Percentiles rank a stretch among this genome's conserved stretches.
Evolutionary conservation across 2,329 filamentous ascomycete species (phyloP).

Genomic region (Ophiocordyceps camponoti-floridani): DNA sequence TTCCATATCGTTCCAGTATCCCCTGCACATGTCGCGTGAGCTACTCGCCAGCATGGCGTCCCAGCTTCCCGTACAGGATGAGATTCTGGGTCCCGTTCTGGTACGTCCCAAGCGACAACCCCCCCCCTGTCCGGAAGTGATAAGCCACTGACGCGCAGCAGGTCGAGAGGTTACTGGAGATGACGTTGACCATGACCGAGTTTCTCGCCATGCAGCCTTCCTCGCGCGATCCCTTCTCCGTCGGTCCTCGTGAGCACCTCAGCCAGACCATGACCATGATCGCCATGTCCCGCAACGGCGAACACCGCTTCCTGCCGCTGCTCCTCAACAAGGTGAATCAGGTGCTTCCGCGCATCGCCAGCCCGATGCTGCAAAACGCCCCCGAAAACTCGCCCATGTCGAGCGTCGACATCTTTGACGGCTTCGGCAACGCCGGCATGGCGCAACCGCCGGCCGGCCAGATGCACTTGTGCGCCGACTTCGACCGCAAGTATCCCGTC

Average conservation of each 20-base stretch:
- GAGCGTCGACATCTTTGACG: conserved; percentile 46
- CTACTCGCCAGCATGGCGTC: conserved; percentile 47
- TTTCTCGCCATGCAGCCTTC: conserved; percentile 49
- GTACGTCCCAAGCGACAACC: conserved; percentile 19
- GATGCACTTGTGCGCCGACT: conserved; percentile 27
- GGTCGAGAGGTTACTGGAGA: conserved; percentile 68
- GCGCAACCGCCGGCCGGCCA: conserved; percentile 24
- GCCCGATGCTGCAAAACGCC: conserved; percentile 39
- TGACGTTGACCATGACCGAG: conserved; percentile 55
- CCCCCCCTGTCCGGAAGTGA: neutral
- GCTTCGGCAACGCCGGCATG: conserved; percentile 45
- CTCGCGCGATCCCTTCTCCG: conserved; percentile 41
- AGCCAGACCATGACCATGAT: conserved; percentile 50
- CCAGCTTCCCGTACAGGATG: conserved; percentile 55
- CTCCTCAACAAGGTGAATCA: conserved; percentile 62
- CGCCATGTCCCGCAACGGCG: conserved; percentile 53
- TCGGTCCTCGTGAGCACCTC: conserved; percentile 57
- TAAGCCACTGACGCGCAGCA: conserved; percentile 10
- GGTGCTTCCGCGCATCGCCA: conserved; percentile 42
- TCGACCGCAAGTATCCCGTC: conserved; percentile 25
- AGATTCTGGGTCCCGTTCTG: conserved; percentile 56
- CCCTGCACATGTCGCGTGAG: conserved; percentile 43
- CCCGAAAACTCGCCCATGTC: conserved; percentile 35
- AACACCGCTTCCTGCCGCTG: conserved; percentile 60
- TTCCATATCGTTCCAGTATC: conserved; percentile 43